Evolutionary conservation across 2,329 filamentous ascomycete species (phyloP), one percentile per base, ranked within the genome.

Genomic region (Lecanoromycetidae sp.): DNA sequence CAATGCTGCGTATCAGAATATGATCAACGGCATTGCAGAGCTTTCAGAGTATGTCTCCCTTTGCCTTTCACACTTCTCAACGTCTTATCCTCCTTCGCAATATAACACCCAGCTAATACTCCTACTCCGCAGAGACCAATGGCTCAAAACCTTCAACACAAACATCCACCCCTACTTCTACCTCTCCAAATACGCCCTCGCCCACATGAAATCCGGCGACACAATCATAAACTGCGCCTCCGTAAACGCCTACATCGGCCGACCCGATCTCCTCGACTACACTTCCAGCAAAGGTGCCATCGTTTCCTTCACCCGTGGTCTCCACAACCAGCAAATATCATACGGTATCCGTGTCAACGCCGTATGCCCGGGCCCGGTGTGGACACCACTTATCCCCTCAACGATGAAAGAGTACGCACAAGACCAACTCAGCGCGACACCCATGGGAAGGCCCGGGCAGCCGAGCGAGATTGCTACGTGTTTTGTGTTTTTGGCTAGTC

Each of bases 221-320:
- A 79, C 77, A 22, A 87, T 93, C 61, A 87, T 93, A 72, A 91
- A 90, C 69, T 87, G 86, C 60, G 80, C 84, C 36, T 87, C 82
- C 26, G 80, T 91, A 61, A 90, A 90, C 61, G 83, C 80, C 22
- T 91, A 90, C 65, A 76, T 87, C 49, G 85, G 85, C 32, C 81
- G 84, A 1, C 80, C 81, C 0, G 84, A 90, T 57, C 72, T 90
- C 2, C 75, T 91, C 40, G 84, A 91, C 63, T 90, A 91, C 67
- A 87, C 84, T 0, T 79, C 80, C 1, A 86, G 81, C 32, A 68
- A 69, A 53, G 84, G 84, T 29, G 84, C 83, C 45, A 82, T 91
- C 54, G 66, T 90, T 3, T 75, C 84, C 2, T 91, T 91, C 65
- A 90, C 84, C 0, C 79, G 84, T 29, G 83, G 75, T 0, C 68